Evolutionary conservation across 108 stramenopile species (phyloP).

Genomic region (Skeletonema grethae): DNA sequence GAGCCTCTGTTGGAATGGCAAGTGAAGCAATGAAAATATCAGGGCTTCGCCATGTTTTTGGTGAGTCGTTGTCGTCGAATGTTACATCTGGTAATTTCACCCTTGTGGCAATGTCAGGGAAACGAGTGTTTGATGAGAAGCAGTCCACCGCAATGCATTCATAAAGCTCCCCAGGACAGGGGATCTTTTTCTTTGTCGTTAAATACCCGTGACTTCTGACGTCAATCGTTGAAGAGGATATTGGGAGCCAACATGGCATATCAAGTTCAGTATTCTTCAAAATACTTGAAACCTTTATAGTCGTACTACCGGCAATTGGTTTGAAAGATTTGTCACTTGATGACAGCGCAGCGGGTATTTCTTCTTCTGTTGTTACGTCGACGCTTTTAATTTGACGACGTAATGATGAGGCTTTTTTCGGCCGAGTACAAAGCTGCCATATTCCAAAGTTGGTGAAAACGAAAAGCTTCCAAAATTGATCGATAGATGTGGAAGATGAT

Average conservation of each 20-base stretch:
- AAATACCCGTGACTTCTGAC: constrained; percentile 77
- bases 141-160: constrained; percentile 69
- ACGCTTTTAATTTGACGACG: constrained; percentile 4
- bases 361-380: neutral
- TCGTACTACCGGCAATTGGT: constrained; percentile 68
- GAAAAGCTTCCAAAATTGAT: constrained; percentile 65
- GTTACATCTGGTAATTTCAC: constrained; percentile 61
- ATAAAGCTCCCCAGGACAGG: constrained; percentile 76
- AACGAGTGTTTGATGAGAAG: constrained; percentile 63
- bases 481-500: constrained; percentile 42
- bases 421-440: constrained; percentile 30
- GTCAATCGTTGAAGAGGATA: constrained; percentile 43
- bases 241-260: constrained; percentile 61
- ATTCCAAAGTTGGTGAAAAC: constrained; percentile 60
- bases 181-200: constrained; percentile 72
- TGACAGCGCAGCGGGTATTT: neutral
- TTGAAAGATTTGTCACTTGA: constrained; percentile 11
- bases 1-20: constrained; percentile 82
- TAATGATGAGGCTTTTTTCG: neutral
- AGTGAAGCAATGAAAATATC: constrained; percentile 74
- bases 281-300: constrained; percentile 56
- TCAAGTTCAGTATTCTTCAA: constrained; percentile 59
- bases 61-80: constrained; percentile 37
- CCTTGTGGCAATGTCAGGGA: constrained; percentile 66
- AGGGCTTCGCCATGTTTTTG: constrained; percentile 79